Evolutionary conservation across 192 early-diverging fungal genomes (phyloP), one percentile per base, ranked within the genome.

Genomic region (Coemansia interrupta): DNA sequence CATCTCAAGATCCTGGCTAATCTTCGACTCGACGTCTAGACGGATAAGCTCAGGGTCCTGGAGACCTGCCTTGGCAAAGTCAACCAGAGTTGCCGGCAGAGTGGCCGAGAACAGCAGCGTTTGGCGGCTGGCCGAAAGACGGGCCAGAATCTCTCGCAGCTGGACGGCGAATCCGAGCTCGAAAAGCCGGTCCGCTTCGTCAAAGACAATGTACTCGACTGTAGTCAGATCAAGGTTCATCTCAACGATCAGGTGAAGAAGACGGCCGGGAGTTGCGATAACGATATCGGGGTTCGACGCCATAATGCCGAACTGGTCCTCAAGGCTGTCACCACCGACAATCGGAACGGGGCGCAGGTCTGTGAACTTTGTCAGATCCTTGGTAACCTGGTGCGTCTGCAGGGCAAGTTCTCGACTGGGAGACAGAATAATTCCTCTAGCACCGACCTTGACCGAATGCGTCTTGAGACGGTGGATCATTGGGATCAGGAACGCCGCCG

Each of bases 141-240:
- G 83, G 54, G 83, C 81, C 59, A 95, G 72, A 64, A 98, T 91
- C 70, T 98, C 96, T 42, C 91, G 87, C 56, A 98, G 82, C 73
- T 98, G 96, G 20, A 92, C 90, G 5, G 91, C 88, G 64, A 98
- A 98, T 24, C 96, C 96, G 74, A 97, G 86, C 72, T 98, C 96
- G 71, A 98, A 98, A 50, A 98, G 80, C 13, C 96, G 85, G 84
- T 98, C 96, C n/a, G 96, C 96, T 68, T 98, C 96, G 70, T 98
- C 94, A 83, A 97, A 97, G 0, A 97, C 95, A 73, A 98, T 85
- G 72, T 94, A 94, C 71, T 97, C 91, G 24, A 97, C 87, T 5
- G 87, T 91, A 55, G 83, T 85, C 50, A 98, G 63, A 57, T 94
- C 91, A 46, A 95, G 66, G 22, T 41, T 58, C 90, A 94, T 97